Evolutionary conservation across 2,329 filamentous ascomycete species (phyloP).

Genomic region (Diplodia scrobiculata): DNA sequence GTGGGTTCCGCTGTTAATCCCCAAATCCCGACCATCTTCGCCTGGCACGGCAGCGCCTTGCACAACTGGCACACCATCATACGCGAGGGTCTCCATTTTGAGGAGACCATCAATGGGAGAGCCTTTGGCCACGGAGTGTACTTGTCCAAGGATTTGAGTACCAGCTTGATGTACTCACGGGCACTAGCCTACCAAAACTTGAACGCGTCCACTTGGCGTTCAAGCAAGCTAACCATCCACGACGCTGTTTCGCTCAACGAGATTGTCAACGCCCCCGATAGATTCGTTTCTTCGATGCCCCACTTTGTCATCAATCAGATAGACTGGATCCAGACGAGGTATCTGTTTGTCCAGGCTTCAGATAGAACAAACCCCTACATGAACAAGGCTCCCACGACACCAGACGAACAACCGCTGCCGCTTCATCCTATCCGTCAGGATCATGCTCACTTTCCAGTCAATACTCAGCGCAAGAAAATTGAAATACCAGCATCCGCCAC

Average conservation of each 20-base stretch:
- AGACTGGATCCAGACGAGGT: slow-evolving; percentile 89
- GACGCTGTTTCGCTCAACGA: slow-evolving; percentile 76
- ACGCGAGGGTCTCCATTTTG: slow-evolving; percentile 76
- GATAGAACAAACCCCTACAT: too few relatives aligned
- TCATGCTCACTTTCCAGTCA: neutral
- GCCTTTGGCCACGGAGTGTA: slow-evolving; percentile 80
- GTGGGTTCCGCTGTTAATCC: slow-evolving; percentile 47
- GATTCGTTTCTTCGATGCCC: slow-evolving; percentile 60
- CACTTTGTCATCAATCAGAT: slow-evolving; percentile 72
- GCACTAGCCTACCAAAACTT: too few relatives aligned
- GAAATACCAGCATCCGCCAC: slow-evolving; percentile 8
- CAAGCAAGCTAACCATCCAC: slow-evolving; percentile 63
- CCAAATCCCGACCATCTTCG: slow-evolving; percentile 71
- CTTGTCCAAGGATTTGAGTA: slow-evolving; percentile 63
- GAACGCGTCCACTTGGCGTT: slow-evolving; percentile 57
- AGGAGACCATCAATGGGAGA: slow-evolving; percentile 64
- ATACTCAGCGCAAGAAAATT: neutral
- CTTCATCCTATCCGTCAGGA: slow-evolving; percentile 3
- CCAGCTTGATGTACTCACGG: slow-evolving; percentile 58
- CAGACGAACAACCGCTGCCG: neutral
- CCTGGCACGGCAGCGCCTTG: slow-evolving; percentile 79
- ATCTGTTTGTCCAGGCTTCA: slow-evolving; percentile 64
- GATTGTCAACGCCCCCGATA: slow-evolving; percentile 70
- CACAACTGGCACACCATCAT: slow-evolving; percentile 90
- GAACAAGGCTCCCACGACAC: neutral